Evolutionary conservation across 345 rosid genomes (phyloP).

Genomic region (Populus tremula): DNA sequence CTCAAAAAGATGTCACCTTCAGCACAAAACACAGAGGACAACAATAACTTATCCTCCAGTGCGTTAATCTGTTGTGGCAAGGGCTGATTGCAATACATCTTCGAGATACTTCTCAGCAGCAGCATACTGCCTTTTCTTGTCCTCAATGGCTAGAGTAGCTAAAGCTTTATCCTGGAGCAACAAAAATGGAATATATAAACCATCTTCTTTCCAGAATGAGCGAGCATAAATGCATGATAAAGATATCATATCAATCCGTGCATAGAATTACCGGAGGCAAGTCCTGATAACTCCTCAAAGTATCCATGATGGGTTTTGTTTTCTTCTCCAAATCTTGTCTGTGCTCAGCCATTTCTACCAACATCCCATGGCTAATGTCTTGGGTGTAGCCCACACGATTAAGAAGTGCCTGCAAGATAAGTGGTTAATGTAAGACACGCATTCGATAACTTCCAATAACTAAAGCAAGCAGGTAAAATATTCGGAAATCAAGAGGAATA

Average conservation of each 20-base stretch:
- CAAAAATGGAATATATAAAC: not conserved
- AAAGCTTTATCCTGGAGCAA: constrained; percentile 76
- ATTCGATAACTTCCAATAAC: not conserved
- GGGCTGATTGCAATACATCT: constrained; percentile 82
- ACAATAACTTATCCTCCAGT: not conserved
- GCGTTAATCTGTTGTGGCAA: constrained; percentile 42
- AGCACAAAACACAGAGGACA: not conserved
- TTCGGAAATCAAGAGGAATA: not conserved
- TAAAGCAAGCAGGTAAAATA: not conserved
- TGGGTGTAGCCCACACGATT: constrained; percentile 84
- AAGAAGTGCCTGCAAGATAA: constrained; percentile 65
- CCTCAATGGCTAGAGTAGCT: constrained; percentile 92
- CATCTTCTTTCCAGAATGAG: not conserved
- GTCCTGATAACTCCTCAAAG: constrained; percentile 93
- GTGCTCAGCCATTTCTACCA: constrained; percentile 89
- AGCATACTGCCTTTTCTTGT: constrained; percentile 83
- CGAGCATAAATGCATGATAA: not conserved
- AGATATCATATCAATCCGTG: not conserved
- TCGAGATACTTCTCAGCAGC: constrained; percentile 89
- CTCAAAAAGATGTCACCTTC: too few species aligned
- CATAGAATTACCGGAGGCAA: constrained; percentile 69
- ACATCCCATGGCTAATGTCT: constrained; percentile 79
- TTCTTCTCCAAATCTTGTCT: constrained; percentile 79
- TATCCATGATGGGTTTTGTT: constrained; percentile 87
- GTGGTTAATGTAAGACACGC: not conserved